Evolutionary conservation across 2,329 filamentous ascomycete genomes (phyloP).

Genomic region (Helicocarpus griseus): DNA sequence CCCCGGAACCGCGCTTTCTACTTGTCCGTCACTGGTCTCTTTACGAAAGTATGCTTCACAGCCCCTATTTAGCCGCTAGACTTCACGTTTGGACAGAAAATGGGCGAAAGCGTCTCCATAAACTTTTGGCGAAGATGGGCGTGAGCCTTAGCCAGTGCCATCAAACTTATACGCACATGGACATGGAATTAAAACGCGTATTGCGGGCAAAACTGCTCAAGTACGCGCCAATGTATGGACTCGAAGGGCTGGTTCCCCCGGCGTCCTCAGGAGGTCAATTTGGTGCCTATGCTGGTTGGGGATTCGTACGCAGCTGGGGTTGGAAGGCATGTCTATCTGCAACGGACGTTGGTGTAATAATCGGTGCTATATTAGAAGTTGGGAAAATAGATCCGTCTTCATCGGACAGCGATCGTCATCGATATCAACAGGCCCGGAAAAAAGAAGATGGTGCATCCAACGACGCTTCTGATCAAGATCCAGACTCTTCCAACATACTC

Average conservation of each 20-base stretch:
- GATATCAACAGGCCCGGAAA: conserved; percentile 9
- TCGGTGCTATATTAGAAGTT: conserved; percentile 87
- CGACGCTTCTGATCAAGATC: conserved; percentile 14
- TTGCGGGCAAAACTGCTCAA: conserved; percentile 77
- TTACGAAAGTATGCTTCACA: conserved; percentile 97
- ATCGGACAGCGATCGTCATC: conserved; percentile 16
- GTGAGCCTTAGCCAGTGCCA: conserved; percentile 88
- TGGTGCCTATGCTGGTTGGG: conserved; percentile 81
- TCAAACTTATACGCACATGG: conserved; percentile 96
- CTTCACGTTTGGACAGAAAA: conserved; percentile 91
- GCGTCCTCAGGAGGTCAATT: conserved; percentile 61
- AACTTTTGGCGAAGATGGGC: conserved; percentile 95
- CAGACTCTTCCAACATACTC: conserved; percentile 25
- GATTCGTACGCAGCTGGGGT: conserved; percentile 94
- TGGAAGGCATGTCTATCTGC: conserved; percentile 93
- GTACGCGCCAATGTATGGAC: conserved; percentile 84
- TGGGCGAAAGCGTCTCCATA: conserved; percentile 80
- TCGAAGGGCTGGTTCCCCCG: conserved; percentile 84
- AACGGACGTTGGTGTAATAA: conserved; percentile 84
- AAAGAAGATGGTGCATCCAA: conserved; percentile 14
- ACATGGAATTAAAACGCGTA: conserved; percentile 88
- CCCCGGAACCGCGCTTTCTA: conserved; percentile 86
- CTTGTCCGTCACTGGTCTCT: conserved; percentile 93
- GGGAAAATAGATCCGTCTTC: conserved; percentile 40
- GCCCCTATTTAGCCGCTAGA: conserved; percentile 82